A percentile compares a stretch with the other conserved stretches of the same genome.
These are phyloP conservation scores for Metarhizium sp. DNA, from an alignment of 2,329 filamentous ascomycete genomes.

Conservation along the genomic window DNA sequence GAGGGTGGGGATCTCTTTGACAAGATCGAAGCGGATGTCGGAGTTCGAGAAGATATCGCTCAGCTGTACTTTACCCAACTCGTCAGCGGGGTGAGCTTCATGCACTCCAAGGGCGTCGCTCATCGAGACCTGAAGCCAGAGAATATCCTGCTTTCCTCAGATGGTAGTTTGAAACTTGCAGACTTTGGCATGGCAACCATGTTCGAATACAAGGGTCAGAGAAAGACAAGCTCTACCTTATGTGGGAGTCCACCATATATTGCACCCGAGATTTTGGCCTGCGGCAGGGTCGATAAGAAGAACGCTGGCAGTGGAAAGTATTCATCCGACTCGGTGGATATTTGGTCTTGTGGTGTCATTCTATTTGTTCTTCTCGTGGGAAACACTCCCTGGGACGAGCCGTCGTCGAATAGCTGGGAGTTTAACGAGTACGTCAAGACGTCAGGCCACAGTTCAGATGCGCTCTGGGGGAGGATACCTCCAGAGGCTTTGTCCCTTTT, in stretches of 20 bases:
- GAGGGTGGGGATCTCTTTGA: conserved; percentile 95
- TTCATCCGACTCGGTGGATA: conserved; percentile 71
- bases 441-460: conserved; percentile 73
- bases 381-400: conserved; percentile 97
- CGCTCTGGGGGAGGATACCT: conserved; percentile 76
- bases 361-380: conserved; percentile 90
- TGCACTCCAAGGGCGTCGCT: conserved; percentile 91
- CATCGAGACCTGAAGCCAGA: conserved; percentile 91
- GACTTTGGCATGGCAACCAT: conserved; percentile 95
- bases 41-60: conserved; percentile 87
- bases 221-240: conserved; percentile 76
- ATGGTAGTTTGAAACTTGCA: conserved; percentile 84
- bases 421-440: conserved; percentile 78
- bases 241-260: conserved; percentile 97
- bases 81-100: conserved; percentile 81
- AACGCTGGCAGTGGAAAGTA: conserved; percentile 50
- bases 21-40: conserved; percentile 97
- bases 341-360: conserved; percentile 98
- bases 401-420: conserved; percentile 77
- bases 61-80: conserved; percentile 95
- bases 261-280: conserved; percentile 76
- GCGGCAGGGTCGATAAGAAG: conserved; percentile 35
- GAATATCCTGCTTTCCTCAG: conserved; percentile 80
- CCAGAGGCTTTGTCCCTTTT: conserved; percentile 68
- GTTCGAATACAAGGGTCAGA: conserved; percentile 79